Base-by-base conservation (phyloP, 495 filamentous ascomycete species). In the Penicillium turbatum region DNA sequence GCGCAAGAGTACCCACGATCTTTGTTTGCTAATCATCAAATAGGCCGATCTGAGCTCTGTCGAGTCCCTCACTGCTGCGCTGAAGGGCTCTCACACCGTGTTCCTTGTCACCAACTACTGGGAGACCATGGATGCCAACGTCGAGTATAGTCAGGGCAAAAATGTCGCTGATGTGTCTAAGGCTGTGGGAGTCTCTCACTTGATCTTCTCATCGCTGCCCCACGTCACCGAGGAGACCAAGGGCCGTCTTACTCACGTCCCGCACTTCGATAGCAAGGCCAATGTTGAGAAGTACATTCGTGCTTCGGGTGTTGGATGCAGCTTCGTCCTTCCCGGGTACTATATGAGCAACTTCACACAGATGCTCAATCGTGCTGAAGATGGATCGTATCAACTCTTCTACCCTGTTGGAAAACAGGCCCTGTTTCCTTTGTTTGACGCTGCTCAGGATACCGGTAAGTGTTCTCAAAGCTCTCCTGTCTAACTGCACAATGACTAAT, bases 261-360 rank as follows among this genome's bases (percentile, higher is more conserved):
- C 21, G 8, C 37, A 16, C 6, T 39, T 39, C 9, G 37, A 39
- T 21, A 17, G 16, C 37, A 39, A 39, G 17, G 37, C 37, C 37
- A 17, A 16, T 2, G 37, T 17, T 2, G 37, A 39, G n/a, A 17
- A 39, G 2, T 39, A 39, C 9, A 39, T 39, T 10, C 37, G 37
- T 6, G 47, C 52, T 0, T 61, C 73, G 1, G 64, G 67, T 19
- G 63, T 81, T 32, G 63, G 66, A 46, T 74, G 71, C 36, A 76
- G 74, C 0, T 84, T 82, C 47, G 55, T 70, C 53, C 54, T 59
- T 0, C 62, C 62, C 0, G 79, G 72, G 0, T 69, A 44, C 4
- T 84, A 76, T 63, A 82, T 84, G 77, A 58, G 77, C 54, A 81
- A 80, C 48, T 74, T 73, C 44, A 39, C 32, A 10, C 17, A 42